phyloP scores from a whole-genome alignment of 192 early-diverging fungal species.

The Backusella macrospora region DNA sequence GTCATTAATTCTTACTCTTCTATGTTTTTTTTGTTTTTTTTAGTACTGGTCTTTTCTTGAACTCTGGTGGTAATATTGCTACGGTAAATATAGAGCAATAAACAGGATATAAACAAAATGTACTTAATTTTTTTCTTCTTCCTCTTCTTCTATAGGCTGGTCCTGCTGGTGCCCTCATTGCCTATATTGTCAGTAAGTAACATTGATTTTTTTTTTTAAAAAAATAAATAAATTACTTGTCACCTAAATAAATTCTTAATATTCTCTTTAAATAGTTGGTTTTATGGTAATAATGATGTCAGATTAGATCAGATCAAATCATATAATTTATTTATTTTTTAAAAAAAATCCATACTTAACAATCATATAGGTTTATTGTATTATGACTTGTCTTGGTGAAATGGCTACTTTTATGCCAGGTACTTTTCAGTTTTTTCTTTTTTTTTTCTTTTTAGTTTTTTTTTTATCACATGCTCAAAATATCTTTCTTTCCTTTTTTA shows the following conservation, averaged over 20 bases:
- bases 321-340: not conserved
- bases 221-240: too few relatives aligned
- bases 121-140: too few relatives aligned
- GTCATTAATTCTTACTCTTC: not conserved
- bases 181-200: conserved; percentile 51
- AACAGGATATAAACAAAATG: not conserved
- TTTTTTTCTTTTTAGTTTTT: not conserved
- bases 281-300: conserved; percentile 36
- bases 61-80: conserved; percentile 68
- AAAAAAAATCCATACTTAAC: not conserved
- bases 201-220: not conserved
- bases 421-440: not conserved
- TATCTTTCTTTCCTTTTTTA: not conserved
- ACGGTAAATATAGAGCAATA: conserved; percentile 21
- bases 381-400: conserved; percentile 84
- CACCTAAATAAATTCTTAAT: not conserved
- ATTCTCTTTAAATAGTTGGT: conserved; percentile 27
- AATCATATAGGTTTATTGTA: conserved; percentile 60
- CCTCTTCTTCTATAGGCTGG: conserved; percentile 65
- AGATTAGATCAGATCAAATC: not conserved
- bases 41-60: conserved; percentile 76
- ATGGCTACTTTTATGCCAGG: conserved; percentile 82
- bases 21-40: not conserved
- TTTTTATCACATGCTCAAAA: not conserved
- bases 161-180: conserved; percentile 71